Base-by-base conservation (phyloP, 495 filamentous ascomycete genomes). In the Sordaria brevicollis region DNA sequence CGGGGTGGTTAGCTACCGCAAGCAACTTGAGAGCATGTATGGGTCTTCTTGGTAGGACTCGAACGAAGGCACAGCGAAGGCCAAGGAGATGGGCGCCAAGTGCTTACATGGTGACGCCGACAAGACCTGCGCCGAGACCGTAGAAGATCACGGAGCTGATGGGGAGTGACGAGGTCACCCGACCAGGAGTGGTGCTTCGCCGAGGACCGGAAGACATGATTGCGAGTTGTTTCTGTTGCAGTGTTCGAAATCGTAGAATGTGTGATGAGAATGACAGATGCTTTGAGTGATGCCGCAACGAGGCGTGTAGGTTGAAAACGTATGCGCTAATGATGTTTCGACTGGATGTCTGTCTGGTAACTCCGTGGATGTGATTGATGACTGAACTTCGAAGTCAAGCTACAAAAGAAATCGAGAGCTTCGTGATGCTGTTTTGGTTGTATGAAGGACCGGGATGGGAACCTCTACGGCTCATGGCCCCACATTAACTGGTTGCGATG, bases 101-200 rank as follows among this genome's bases (percentile, higher is more conserved):
- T 66, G 6, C 25, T 7, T 34, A 70, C 71, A 54, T 69, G 25
- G 71, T 69, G 19, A 72, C 71, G n/a, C 71, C 68, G 10, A 70
- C 49, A 17, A 72, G 5, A 35, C 71, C 71, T 9, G 71, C 71
- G 21, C 65, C 49, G 3, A 69, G 49, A 21, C 71, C 71, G 21
- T 70, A 70, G 2, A 38, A 36, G 17, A 72, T 10, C 9, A 68
- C 68, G 13, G 68, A 66, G 21, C 69, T 57, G 49, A 57, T 29
- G 49, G 49, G 49, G 25, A 57, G 21, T 2, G 49, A 57, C 13
- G 49, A 57, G 5, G 49, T 57, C 49, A 57, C 49, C 49, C 49
- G 49, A 21, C 49, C 21, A 6, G 49, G 49, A 29, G 21, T 57
- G 49, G 21, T 31, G 49, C 49, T 57, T 57, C 49, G 21, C 6